A percentile compares a stretch with the other conserved stretches of the same genome.
Evolutionary conservation across 2,329 filamentous ascomycete species (phyloP).

Genomic region (Fusarium fracticaudum): DNA sequence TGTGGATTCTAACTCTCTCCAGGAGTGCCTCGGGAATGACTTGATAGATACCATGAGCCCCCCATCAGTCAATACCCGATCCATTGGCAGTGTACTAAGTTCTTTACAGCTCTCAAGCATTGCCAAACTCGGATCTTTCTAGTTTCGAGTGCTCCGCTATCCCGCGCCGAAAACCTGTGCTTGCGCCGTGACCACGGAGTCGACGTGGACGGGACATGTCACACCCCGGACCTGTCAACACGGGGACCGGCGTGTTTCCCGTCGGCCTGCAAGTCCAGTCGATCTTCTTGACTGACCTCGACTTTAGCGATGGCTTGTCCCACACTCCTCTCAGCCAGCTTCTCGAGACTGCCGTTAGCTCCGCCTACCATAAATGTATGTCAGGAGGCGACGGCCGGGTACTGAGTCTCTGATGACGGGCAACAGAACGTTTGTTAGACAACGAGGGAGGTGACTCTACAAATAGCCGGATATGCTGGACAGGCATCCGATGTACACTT

Average conservation of each 20-base stretch:
- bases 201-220: background rate
- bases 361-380: constrained; percentile 1
- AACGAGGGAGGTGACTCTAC: background rate
- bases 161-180: constrained; percentile 1
- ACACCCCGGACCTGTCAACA: constrained; percentile 10
- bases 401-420: background rate
- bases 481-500: background rate
- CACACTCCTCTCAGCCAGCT: background rate
- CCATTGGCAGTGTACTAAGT: background rate
- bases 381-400: background rate
- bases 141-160: background rate
- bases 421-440: background rate
- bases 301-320: constrained; percentile 4
- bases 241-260: constrained; percentile 24
- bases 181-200: constrained; percentile 11
- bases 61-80: background rate
- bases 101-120: background rate
- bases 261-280: constrained; percentile 5
- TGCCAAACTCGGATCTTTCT: background rate
- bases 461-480: background rate
- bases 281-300: background rate
- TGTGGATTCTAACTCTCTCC: constrained; percentile 2
- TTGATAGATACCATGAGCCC: constrained; percentile 1
- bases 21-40: background rate
- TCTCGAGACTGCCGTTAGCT: constrained; percentile 18